A percentile compares a stretch with the other conserved stretches of the same genome.
These are phyloP conservation scores for Penicillium italicum DNA, from an alignment of 2,329 filamentous ascomycete species.

Conservation along the genomic window DNA sequence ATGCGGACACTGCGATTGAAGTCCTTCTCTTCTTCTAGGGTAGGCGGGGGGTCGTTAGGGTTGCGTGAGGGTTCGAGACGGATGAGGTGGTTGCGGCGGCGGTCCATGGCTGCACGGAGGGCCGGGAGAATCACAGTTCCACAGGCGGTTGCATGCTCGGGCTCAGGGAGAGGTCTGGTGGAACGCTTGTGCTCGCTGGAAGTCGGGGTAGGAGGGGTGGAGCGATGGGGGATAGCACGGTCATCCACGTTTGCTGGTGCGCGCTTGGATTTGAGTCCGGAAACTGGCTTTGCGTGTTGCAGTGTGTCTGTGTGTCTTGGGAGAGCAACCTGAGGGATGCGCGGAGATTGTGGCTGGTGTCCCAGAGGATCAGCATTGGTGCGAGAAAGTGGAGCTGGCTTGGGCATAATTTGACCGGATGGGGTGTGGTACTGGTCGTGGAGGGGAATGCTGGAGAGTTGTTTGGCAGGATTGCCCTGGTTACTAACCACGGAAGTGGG, in stretches of 20 bases:
- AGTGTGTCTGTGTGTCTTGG: constrained; percentile 12
- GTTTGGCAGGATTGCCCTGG: background rate
- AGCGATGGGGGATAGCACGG: constrained; percentile 2
- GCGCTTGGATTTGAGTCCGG: constrained; percentile 25
- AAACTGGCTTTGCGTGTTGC: constrained; percentile 6
- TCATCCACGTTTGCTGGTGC: constrained; percentile 15
- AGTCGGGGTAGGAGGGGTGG: constrained; percentile 16
- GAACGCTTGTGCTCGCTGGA: constrained; percentile 14
- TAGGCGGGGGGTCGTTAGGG: constrained; percentile 16
- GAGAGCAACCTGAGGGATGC: background rate
- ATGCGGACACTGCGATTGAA: constrained; percentile 21
- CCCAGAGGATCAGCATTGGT: constrained; percentile 5
- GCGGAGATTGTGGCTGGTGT: constrained; percentile 1
- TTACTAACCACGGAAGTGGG: background rate
- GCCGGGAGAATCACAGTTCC: constrained; percentile 77
- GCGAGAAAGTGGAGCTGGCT: constrained; percentile 8
- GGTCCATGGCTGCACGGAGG: constrained; percentile 81
- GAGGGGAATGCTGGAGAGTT: background rate
- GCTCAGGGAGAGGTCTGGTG: constrained; percentile 15
- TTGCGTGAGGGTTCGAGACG: constrained; percentile 30
- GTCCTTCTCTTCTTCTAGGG: constrained; percentile 18
- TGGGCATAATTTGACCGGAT: constrained; percentile 5
- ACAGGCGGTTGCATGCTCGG: constrained; percentile 17
- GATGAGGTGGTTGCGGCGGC: constrained; percentile 61
- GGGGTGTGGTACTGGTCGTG: background rate